phyloP scores from a whole-genome alignment of 805 yeast genomes.

The Pichia ethanolica region DNA sequence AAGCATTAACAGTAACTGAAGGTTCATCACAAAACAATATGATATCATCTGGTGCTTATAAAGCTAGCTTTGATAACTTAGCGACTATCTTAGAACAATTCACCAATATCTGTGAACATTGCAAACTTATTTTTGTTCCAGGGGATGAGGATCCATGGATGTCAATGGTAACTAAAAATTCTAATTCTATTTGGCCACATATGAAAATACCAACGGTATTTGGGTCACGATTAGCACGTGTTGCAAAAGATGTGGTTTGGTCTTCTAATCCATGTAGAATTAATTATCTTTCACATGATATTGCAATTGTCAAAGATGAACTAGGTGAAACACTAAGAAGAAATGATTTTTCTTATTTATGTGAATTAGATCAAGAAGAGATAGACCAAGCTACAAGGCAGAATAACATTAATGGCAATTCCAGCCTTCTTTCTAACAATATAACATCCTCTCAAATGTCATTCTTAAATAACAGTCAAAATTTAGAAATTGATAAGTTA shows the following conservation, averaged over 20 bases:
- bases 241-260: conserved; percentile 44
- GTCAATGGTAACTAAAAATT: conserved; percentile 57
- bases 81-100: conserved; percentile 57
- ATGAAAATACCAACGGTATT: conserved; percentile 63
- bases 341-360: conserved; percentile 52
- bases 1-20: conserved; percentile 51
- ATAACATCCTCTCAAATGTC: background rate
- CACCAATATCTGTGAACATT: conserved; percentile 42
- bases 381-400: conserved; percentile 9
- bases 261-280: conserved; percentile 75
- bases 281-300: conserved; percentile 76
- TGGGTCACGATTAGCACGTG: conserved; percentile 56
- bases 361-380: conserved; percentile 16
- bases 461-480: conserved; percentile 13
- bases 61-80: conserved; percentile 63
- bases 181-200: conserved; percentile 63
- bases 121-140: conserved; percentile 69
- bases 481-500: conserved; percentile 23
- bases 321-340: conserved; percentile 62
- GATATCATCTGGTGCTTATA: conserved; percentile 50
- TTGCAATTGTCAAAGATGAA: conserved; percentile 68
- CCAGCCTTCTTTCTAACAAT: background rate
- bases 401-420: background rate
- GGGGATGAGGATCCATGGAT: conserved; percentile 96
- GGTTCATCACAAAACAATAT: conserved; percentile 41